Evolutionary conservation across 495 filamentous ascomycete species (phyloP).

Genomic region (Penicillium bovifimosum): DNA sequence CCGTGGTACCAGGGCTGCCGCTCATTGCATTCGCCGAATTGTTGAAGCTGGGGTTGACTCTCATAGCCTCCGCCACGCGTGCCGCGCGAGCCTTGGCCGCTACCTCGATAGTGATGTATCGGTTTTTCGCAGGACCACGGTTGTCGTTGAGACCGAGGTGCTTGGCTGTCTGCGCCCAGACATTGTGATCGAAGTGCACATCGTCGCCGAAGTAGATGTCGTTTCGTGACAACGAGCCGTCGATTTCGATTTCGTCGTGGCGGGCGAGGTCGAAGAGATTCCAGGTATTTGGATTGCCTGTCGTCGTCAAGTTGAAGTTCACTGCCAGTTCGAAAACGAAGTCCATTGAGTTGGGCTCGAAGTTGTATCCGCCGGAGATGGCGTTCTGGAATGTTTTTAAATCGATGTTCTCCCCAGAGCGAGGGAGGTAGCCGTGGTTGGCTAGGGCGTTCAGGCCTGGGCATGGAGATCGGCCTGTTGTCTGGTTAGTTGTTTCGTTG

Average conservation of each 20-base stretch:
- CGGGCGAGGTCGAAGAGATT: conserved; percentile 11
- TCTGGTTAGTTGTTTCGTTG: not conserved
- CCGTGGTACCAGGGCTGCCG: conserved; percentile 12
- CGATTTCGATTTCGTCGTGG: conserved; percentile 12
- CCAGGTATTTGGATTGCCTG: conserved; percentile 12
- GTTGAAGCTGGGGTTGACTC: conserved; percentile 11
- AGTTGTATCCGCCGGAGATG: conserved; percentile 16
- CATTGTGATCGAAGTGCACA: conserved; percentile 4
- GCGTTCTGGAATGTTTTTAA: conserved; percentile 9
- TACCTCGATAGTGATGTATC: conserved; percentile 9
- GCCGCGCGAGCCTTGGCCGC: conserved; percentile 10
- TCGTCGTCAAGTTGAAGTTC: conserved; percentile 10
- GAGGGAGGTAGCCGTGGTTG: conserved; percentile 18
- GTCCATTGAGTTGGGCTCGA: conserved; percentile 19
- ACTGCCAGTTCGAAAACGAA: conserved; percentile 18
- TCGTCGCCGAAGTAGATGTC: conserved; percentile 19
- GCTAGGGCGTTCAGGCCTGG: conserved; percentile 18
- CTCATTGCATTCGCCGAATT: conserved; percentile 1
- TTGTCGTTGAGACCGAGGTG: conserved; percentile 12
- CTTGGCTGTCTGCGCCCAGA: conserved; percentile 11
- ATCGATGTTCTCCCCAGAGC: conserved; percentile 17
- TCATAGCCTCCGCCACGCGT: conserved; percentile 8
- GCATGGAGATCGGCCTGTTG: conserved; percentile 14
- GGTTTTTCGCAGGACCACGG: not conserved
- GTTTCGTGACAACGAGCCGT: conserved; percentile 19